Evolutionary conservation across 163 green algal species (phyloP).

Genomic region (Chlamydomonas reinhardtii): DNA sequence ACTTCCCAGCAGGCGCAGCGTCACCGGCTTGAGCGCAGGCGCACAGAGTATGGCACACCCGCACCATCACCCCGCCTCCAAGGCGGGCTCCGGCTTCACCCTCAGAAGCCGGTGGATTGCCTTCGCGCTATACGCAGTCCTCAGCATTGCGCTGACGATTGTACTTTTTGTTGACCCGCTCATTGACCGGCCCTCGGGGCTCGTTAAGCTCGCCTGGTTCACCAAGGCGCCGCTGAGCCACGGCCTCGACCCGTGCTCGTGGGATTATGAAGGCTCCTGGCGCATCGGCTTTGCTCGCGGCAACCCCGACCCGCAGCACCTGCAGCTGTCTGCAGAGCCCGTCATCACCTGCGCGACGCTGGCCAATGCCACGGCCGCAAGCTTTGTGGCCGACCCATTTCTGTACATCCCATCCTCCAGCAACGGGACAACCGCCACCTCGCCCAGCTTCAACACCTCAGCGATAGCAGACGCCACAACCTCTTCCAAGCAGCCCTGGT

Average conservation of each 20-base stretch:
- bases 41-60: no score
- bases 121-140: background rate
- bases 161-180: constrained; percentile 12
- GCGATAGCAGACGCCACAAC: background rate
- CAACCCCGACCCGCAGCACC: constrained; percentile 2
- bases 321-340: constrained; percentile 27
- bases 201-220: constrained; percentile 30
- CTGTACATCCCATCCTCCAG: constrained; percentile 12
- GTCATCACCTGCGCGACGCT: constrained; percentile 38
- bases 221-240: constrained; percentile 24
- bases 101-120: no score
- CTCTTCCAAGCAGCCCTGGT: background rate
- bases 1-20: no score
- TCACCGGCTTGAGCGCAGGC: no score
- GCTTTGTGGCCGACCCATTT: constrained; percentile 48
- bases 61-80: no score
- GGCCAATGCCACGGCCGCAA: constrained; percentile 18
- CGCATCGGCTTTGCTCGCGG: constrained; percentile 20
- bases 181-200: constrained; percentile 21
- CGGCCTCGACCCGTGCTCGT: constrained; percentile 25
- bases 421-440: background rate
- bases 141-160: background rate
- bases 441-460: no score
- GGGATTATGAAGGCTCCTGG: constrained; percentile 56
- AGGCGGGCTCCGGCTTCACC: no score